Evolutionary conservation across 768 basidiomycete species (phyloP), one percentile per base, ranked within the genome.

Genomic region (Boletus barrowsii): DNA sequence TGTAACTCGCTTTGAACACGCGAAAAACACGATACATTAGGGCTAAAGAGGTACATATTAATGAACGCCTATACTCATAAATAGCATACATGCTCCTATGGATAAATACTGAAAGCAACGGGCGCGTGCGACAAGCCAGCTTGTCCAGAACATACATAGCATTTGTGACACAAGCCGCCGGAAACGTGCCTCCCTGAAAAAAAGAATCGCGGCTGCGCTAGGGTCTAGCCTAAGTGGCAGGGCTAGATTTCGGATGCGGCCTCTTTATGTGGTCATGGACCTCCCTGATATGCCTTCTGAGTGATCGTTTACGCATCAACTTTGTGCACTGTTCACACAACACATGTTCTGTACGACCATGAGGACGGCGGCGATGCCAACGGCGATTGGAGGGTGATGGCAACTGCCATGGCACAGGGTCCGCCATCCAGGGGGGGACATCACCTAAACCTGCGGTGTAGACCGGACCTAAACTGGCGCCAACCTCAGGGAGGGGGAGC

Each of bases 201-300:
- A 20, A 14, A 14, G 20, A 37, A 14, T 32, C 26, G 29, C 17
- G 15, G n/a, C 29, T 17, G n/a, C 10, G 13, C n/a, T 33, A 53
- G 41, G 48, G 32, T 39, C 35, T 40, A 36, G 33, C 13, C 40
- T 30, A 39, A 33, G 47, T 18, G 5, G 48, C 33, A 22, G 29
- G 35, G 24, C 20, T 26, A 17, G 47, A 22, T 29, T 54, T 57
- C 1, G 44, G 4, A 15, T 47, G 46, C 4, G 56, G 40, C 22
- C 67, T 59, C 54, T 58, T 68, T 17, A 60, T 49, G 11, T 39
- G 49, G 0, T 60, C 9, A 5, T 68, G 67, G 0, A 67, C 59
- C 17, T 68, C 67, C 4, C 30, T 54, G 0, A 55, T n/a, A 32
- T 68, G 67, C 26, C 67, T 54, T 17, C 2, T 56, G 0, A 60